Percentiles rank a stretch among this genome's conserved stretches.
Evolutionary conservation across 257 asterid species (phyloP).

Genomic region (Lycium barbarum): DNA sequence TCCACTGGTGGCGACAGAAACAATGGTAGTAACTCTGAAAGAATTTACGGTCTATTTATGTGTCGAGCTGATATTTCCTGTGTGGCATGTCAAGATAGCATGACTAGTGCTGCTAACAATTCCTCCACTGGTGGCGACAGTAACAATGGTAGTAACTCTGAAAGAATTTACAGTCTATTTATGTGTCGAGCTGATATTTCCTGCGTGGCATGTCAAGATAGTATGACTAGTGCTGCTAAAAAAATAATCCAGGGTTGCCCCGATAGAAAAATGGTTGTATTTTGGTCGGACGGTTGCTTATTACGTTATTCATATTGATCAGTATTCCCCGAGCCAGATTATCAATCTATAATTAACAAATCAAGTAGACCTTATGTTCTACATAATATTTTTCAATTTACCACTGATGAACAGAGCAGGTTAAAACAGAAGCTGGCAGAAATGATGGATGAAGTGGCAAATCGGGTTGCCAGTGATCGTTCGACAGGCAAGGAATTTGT

Average conservation of each 20-base stretch:
- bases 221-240: neutral
- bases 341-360: neutral
- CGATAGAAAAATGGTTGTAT: neutral
- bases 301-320: neutral
- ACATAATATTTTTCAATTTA: neutral
- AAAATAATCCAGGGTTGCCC: neutral
- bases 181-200: neutral
- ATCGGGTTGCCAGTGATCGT: too few relatives aligned
- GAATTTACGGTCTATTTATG: too few relatives aligned
- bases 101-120: too few relatives aligned
- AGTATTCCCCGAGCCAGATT: neutral
- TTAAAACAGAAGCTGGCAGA: too few relatives aligned
- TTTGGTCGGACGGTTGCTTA: neutral
- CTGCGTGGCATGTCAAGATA: neutral
- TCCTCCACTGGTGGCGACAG: neutral
- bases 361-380: too few relatives aligned
- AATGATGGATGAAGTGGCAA: too few relatives aligned
- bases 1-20: too few relatives aligned
- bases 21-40: too few relatives aligned
- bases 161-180: too few relatives aligned
- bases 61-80: too few relatives aligned
- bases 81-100: too few relatives aligned
- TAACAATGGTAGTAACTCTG: neutral
- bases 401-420: neutral
- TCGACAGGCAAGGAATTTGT: too few relatives aligned